Evolutionary conservation across 306 rosid genomes (phyloP).

Genomic region (Cucumis sativus): Cucumber_9930_V3 NC_026657.2:30112501-30113000

Average conservation of each 20-base stretch:
- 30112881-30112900: background rate
- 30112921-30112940: background rate
- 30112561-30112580: background rate
- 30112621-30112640: conserved; percentile 85
- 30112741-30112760: conserved; percentile 44
- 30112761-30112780: conserved; percentile 67
- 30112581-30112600: conserved; percentile 6
- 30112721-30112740: conserved; percentile 70
- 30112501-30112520: background rate
- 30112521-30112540: background rate
- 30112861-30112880: background rate
- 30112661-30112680: conserved; percentile 73
- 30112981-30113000: background rate
- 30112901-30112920: background rate
- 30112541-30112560: background rate
- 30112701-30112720: conserved; percentile 79
- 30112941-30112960: background rate
- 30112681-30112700: conserved; percentile 69
- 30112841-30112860: background rate
- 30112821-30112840: conserved; percentile 31
- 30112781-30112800: conserved; percentile 63
- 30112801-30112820: conserved; percentile 77
- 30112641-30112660: conserved; percentile 72
- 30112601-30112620: conserved; percentile 93
- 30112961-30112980: background rate